Base-by-base conservation (phyloP, 768 basidiomycete species). In the Trametes cubensis region DNA sequence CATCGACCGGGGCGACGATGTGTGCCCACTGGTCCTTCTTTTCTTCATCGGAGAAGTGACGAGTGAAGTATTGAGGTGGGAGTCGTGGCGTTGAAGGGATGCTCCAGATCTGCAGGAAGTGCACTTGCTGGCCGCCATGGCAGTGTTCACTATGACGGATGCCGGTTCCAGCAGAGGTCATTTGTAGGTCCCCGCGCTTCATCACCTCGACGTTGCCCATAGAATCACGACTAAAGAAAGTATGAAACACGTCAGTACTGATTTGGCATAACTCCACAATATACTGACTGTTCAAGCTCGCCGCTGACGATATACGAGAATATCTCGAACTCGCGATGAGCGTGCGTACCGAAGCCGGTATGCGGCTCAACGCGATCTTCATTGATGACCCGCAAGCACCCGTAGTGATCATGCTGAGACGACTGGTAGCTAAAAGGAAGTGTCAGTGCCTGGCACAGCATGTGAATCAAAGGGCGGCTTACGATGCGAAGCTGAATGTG, bases 171-270 rank as follows among this genome's bases (percentile, higher is more conserved):
- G 95, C 87, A 1, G 90, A 93, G 2, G 95, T 95, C 77, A 97
- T 85, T 73, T 98, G 95, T 34, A 98, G 67, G 67, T 94, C 90
- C 0, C 96, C 96, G 17, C 94, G 86, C 72, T 87, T 87, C 71
- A 98, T 84, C 60, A 95, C 80, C 73, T 98, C 96, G 56, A 83
- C 82, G 76, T 96, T 96, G 41, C 89, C 88, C 89, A 97, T 92
- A 6, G 88, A 92, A 75, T 98, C 96, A 74, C 89, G 83, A 77
- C 94, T 93, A 61, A n/a, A 58, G 58, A 0, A 21, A 39, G 6
- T n/a, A n/a, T n/a, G 6, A 25, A 28, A 47, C 15, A 44, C 6
- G 49, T 38, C 30, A 20, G 23, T 15, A 6, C 17, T 18, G 41
- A 25, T 34, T 42, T 34, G 21, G 40, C 44, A 3, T n/a, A 39